Conservation (phyloP, 331 rosid species). For the Pyracantha coccinea region DNA sequence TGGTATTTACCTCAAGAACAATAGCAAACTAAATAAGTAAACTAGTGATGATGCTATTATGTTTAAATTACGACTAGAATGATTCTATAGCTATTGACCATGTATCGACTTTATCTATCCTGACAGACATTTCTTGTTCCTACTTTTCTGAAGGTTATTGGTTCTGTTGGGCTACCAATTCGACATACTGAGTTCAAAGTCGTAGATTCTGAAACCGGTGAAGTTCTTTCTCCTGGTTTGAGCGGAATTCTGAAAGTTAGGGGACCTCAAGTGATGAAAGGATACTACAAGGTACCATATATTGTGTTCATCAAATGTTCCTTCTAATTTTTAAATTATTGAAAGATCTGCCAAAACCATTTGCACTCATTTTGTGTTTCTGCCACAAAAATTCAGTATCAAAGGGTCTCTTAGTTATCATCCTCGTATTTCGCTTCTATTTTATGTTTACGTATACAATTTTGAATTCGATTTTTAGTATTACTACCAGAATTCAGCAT, state of each 20-base stretch:
- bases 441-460: background rate
- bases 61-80: background rate
- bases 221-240: constrained; percentile 61
- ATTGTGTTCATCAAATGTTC: background rate
- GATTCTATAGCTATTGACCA: background rate
- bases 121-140: background rate
- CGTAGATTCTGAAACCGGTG: constrained; percentile 61
- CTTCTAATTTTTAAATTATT: background rate
- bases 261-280: constrained; percentile 89
- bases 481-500: background rate
- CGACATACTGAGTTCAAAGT: constrained; percentile 65
- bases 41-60: background rate
- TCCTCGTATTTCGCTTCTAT: background rate
- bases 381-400: background rate
- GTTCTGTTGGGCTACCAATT: constrained; percentile 83
- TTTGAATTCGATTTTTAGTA: background rate
- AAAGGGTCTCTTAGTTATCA: background rate
- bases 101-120: background rate
- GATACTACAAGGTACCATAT: constrained; percentile 77
- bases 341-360: background rate
- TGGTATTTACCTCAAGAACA: background rate
- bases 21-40: background rate
- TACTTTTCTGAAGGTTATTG: constrained; percentile 68
- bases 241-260: constrained; percentile 68
- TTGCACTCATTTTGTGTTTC: background rate